A percentile compares a stretch with the other conserved stretches of the same genome.
These are phyloP conservation scores for Quercus dentata DNA, from an alignment of 306 rosid genomes.

Conservation along the genomic window DNA sequence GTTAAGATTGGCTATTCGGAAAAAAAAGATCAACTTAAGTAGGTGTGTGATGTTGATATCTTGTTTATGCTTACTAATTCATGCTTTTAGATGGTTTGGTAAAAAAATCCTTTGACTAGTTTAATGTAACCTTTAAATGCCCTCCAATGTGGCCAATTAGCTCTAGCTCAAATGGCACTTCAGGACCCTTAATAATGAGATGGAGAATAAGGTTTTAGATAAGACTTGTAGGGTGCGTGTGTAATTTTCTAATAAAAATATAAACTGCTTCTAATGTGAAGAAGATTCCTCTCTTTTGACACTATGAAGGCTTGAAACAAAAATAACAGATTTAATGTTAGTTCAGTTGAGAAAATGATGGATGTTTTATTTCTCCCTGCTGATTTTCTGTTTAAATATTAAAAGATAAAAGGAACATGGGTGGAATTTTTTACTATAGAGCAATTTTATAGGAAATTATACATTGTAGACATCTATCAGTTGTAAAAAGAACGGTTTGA, in stretches of 20 bases:
- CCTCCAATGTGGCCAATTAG: too few species aligned
- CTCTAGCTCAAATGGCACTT: too few species aligned
- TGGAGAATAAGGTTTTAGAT: too few species aligned
- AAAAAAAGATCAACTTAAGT: conserved; percentile 68
- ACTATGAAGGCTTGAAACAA: background rate
- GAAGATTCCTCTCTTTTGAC: background rate
- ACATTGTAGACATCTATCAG: background rate
- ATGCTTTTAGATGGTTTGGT: background rate
- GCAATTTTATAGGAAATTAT: background rate
- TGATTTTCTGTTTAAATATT: background rate
- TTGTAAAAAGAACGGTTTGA: background rate
- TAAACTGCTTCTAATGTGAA: background rate
- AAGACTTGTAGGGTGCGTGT: too few species aligned
- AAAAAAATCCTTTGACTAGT: background rate
- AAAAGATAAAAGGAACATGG: background rate
- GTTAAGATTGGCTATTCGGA: conserved; percentile 52
- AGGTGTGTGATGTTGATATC: conserved; percentile 45
- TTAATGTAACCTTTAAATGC: too few species aligned
- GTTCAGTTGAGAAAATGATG: background rate
- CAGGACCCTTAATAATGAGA: too few species aligned
- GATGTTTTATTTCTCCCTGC: background rate
- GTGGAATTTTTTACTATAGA: background rate
- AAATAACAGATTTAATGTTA: background rate
- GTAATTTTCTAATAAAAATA: too few species aligned
- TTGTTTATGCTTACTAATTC: conserved; percentile 1